Evolutionary conservation across 352 stramenopile genomes (phyloP).

Genomic region (Achlya hypogyna): DNA sequence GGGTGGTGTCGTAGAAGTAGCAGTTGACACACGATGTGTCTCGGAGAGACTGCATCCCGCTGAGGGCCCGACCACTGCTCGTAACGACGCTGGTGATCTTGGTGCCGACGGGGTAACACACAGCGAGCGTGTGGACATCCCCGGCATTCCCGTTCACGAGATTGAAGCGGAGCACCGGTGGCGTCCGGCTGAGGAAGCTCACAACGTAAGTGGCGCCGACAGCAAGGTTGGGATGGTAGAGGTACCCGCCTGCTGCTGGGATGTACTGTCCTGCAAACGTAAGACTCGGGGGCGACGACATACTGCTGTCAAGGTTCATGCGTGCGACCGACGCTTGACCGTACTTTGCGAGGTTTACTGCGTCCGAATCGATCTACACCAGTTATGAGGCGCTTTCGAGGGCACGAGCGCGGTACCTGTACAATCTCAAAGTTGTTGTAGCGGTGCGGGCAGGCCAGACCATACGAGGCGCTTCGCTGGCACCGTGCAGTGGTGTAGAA

Average conservation of each 20-base stretch:
- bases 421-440: constrained; percentile 37
- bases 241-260: constrained; percentile 27
- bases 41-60: neutral
- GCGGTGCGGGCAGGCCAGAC: constrained; percentile 30
- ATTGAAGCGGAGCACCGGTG: constrained; percentile 21
- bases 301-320: constrained; percentile 22
- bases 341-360: constrained; percentile 14
- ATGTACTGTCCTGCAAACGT: constrained; percentile 30
- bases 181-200: constrained; percentile 25
- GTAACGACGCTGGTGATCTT: constrained; percentile 22
- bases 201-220: constrained; percentile 27
- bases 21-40: constrained; percentile 25
- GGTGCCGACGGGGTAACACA: constrained; percentile 26
- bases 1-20: constrained; percentile 26
- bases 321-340: constrained; percentile 23
- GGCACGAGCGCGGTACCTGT: constrained; percentile 4
- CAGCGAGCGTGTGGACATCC: constrained; percentile 22
- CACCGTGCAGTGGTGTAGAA: constrained; percentile 28
- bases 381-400: neutral
- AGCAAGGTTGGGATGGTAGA: constrained; percentile 36
- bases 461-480: constrained; percentile 11
- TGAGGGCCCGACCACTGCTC: constrained; percentile 10
- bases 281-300: constrained; percentile 5
- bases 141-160: constrained; percentile 24
- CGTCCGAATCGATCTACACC: neutral